These are phyloP conservation scores for Henckelia pumila DNA, from an alignment of 257 asterid genomes.

Conservation along the genomic window DNA sequence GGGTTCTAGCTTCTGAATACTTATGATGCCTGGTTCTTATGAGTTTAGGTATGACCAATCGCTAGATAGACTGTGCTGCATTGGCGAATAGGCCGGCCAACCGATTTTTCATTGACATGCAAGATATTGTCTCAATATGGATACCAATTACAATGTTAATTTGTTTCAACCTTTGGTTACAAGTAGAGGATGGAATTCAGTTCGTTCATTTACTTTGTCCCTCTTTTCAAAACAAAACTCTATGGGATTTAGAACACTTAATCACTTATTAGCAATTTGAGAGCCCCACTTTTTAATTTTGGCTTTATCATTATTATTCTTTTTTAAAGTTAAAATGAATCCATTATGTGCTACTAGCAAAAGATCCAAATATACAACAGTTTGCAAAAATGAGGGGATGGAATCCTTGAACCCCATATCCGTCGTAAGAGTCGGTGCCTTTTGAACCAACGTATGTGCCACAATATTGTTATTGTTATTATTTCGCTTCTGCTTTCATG, in stretches of 20 bases:
- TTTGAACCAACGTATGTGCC: background rate
- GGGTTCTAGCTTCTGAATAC: background rate
- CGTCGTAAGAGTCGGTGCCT: background rate
- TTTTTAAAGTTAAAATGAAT: too few relatives aligned
- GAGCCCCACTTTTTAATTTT: background rate
- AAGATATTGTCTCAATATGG: background rate
- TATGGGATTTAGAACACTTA: background rate
- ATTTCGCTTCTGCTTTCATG: background rate
- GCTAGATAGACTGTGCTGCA: background rate
- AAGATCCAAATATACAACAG: background rate
- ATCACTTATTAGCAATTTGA: background rate
- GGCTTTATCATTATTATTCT: too few relatives aligned
- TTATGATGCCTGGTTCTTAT: background rate
- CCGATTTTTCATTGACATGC: background rate
- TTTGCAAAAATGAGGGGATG: background rate
- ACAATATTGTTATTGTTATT: too few relatives aligned
- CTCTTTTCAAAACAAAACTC: background rate
- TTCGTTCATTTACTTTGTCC: background rate
- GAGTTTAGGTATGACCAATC: background rate
- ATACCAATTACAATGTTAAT: background rate
- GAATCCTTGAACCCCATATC: background rate
- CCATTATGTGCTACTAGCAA: background rate
- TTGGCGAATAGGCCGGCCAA: background rate
- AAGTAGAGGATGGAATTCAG: background rate
- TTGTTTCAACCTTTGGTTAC: background rate